Evolutionary conservation across 148 eudicot genomes (phyloP).

Genomic region (Dysphania ambrosioides): DNA sequence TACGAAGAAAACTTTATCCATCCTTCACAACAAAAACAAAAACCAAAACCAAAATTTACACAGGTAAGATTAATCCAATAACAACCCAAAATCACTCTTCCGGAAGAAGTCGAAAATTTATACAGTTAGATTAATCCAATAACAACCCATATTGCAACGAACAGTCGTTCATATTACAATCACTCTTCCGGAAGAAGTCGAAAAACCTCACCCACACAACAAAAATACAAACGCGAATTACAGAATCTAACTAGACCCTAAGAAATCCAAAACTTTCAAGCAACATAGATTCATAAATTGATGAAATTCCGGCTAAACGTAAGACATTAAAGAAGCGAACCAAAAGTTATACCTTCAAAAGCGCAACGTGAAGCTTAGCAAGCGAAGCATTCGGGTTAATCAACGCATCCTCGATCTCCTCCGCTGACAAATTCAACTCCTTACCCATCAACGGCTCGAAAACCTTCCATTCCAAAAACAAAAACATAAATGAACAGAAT

Average conservation of each 20-base stretch:
- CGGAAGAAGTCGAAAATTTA: too few relatives aligned
- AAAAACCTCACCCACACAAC: background rate
- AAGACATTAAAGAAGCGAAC: background rate
- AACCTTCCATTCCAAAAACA: constrained; percentile 37
- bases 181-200: background rate
- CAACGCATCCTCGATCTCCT: constrained; percentile 69
- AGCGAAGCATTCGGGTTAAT: constrained; percentile 55
- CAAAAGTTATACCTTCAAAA: constrained; percentile 54
- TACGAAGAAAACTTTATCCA: too few relatives aligned
- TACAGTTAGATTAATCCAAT: too few relatives aligned
- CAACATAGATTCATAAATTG: background rate
- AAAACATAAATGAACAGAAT: background rate
- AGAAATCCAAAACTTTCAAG: background rate
- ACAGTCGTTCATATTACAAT: background rate
- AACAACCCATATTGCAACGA: too few relatives aligned
- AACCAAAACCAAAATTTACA: too few relatives aligned
- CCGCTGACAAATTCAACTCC: constrained; percentile 61
- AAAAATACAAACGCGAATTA: background rate
- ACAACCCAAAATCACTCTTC: too few relatives aligned
- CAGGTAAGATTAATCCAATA: too few relatives aligned
- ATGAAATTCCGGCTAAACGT: background rate
- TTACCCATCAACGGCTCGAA: constrained; percentile 67
- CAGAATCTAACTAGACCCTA: background rate
- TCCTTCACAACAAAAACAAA: too few relatives aligned
- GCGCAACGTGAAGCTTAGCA: constrained; percentile 58